A percentile compares a stretch with the other conserved stretches of the same genome.
Conservation (phyloP, 305 asterid genomes). For the Solanum hybrid region DNA sequence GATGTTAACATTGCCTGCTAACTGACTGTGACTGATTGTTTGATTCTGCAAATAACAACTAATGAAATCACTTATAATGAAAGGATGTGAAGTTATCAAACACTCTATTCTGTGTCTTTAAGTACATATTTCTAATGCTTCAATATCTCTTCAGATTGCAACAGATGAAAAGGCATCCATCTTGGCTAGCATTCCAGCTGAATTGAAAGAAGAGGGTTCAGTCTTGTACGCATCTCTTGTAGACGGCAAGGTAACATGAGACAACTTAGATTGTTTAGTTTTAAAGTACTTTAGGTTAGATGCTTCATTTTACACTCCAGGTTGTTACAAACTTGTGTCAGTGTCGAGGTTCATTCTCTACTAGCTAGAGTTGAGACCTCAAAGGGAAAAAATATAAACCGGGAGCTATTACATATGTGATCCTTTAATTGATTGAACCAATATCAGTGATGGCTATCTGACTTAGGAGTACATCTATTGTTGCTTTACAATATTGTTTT, state of each 20-base stretch:
- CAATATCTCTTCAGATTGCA: conserved; percentile 48
- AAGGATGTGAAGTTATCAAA: background rate
- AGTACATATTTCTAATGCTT: background rate
- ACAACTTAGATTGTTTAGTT: background rate
- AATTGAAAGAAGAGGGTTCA: conserved; percentile 62
- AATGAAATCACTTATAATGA: background rate
- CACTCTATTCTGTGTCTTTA: background rate
- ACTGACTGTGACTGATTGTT: background rate
- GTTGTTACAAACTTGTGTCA: background rate
- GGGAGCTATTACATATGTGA: background rate
- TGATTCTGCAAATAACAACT: background rate
- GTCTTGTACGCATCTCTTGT: conserved; percentile 61
- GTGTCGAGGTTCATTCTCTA: background rate
- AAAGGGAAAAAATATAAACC: background rate
- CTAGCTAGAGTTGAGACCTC: background rate
- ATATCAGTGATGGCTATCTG: background rate
- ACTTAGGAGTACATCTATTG: background rate
- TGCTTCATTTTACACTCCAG: background rate
- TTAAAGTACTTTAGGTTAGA: background rate
- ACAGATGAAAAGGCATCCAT: conserved; percentile 70
- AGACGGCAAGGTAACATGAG: conserved; percentile 67
- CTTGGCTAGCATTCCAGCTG: conserved; percentile 68
- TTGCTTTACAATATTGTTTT: background rate
- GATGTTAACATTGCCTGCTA: background rate
- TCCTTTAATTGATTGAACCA: background rate